Evolutionary conservation across 2,329 filamentous ascomycete species (phyloP).

Genomic region (Colletotrichum tropicicola): DNA sequence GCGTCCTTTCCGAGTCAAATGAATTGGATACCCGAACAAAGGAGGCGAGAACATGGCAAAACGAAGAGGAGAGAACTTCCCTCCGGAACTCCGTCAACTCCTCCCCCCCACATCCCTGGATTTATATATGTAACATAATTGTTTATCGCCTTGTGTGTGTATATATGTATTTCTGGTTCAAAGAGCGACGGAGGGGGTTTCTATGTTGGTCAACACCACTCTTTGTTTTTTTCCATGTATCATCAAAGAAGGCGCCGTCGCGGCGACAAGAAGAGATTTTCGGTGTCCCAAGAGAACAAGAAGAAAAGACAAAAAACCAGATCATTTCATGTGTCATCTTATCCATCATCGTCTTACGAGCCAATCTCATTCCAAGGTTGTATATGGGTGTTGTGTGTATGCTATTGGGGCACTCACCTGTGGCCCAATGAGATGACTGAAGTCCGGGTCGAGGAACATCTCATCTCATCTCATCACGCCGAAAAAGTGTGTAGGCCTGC

Average conservation of each 20-base stretch:
- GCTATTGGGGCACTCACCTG: too few species aligned
- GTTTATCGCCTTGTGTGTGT: constrained; percentile 3
- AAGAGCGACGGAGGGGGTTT: not conserved
- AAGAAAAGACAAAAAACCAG: too few species aligned
- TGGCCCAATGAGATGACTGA: too few species aligned
- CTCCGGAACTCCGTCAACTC: not conserved
- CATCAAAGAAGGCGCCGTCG: too few species aligned
- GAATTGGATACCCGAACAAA: constrained; percentile 6
- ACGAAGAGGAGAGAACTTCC: not conserved
- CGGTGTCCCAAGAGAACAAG: too few species aligned
- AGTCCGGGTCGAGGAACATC: too few species aligned
- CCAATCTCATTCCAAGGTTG: too few species aligned
- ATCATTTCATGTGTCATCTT: too few species aligned
- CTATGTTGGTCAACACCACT: not conserved
- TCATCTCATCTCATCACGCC: not conserved
- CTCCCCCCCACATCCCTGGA: not conserved
- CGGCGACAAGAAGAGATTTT: too few species aligned
- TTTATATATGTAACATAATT: constrained; percentile 7
- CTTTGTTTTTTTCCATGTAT: not conserved
- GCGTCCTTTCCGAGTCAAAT: not conserved
- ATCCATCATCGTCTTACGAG: too few species aligned
- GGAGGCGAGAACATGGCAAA: not conserved
- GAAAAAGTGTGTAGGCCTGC: too few species aligned
- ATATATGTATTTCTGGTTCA: not conserved
- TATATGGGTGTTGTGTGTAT: too few species aligned